Evolutionary conservation across 2,329 filamentous ascomycete species (phyloP), one percentile per base, ranked within the genome.

Genomic region (Chlorencoelia australis): DNA sequence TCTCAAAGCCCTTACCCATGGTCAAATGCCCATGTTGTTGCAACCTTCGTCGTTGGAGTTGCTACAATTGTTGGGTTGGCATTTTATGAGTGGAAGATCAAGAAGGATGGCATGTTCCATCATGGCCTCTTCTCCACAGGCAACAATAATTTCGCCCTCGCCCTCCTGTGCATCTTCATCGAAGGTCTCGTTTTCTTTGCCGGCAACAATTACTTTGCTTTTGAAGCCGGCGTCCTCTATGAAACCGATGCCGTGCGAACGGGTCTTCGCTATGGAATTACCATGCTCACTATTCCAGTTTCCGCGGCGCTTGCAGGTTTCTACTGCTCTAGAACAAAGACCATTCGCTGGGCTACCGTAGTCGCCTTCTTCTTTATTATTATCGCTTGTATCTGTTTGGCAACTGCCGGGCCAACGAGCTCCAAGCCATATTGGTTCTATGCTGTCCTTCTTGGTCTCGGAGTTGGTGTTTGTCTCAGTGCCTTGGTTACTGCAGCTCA

Each of bases 101-200:
- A 57, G 43, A 56, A 48, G 31, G 59, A 62, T 35, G 59, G 60
- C 26, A 53, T 62, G 55, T 60, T 62, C 40, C 58, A 62, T 39
- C 59, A 63, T 40, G 55, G 51, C 3, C 54, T 63, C 2, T 63
- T 62, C 45, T 39, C 30, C 2, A 24, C 13, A 11, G 28, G 40
- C 11, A 51, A 55, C 37, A 51, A 58, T 18, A 62, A 61, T 43
- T 62, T 61, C 37, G 18, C 52, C 14, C 51, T 63, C 33, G 46
- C 55, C 2, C 38, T 56, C 3, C 27, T 55, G 7, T 58, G 53
- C 24, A 48, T 61, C 19, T 60, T 60, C 20, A 45, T 46, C 13
- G 60, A 62, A 29, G 59, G 60, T 9, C 32, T 61, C 0, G 57
- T 52, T 19, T 63, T 63, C 40, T 61, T 62, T 33, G 57, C 58